These are phyloP conservation scores for Penicillium expansum DNA, from an alignment of 2,329 filamentous ascomycete species.

Conservation along the genomic window DNA sequence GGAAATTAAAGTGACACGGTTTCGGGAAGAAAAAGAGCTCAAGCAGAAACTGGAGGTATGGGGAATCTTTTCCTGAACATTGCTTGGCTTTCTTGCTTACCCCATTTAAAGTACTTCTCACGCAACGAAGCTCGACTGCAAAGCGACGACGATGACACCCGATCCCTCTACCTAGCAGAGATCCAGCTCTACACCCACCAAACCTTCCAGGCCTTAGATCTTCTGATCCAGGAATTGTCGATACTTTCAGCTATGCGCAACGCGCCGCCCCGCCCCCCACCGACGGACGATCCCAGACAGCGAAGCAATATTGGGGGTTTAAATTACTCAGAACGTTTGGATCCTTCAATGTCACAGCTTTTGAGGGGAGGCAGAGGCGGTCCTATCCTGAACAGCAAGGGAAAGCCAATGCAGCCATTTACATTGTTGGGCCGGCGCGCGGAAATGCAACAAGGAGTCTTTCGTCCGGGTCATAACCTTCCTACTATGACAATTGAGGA, in stretches of 20 bases:
- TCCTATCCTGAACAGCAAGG: constrained; percentile 72
- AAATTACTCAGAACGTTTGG: constrained; percentile 70
- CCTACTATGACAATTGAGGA: constrained; percentile 98
- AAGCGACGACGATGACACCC: constrained; percentile 79
- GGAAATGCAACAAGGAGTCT: constrained; percentile 75
- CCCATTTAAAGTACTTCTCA: constrained; percentile 53
- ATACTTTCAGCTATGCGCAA: constrained; percentile 71
- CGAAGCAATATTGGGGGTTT: constrained; percentile 52
- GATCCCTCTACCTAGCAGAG: constrained; percentile 74
- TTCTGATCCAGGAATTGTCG: constrained; percentile 77
- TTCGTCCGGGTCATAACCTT: constrained; percentile 84
- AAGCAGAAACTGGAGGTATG: constrained; percentile 74
- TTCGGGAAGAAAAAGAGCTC: constrained; percentile 79
- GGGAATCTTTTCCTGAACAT: constrained; percentile 14
- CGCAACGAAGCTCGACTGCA: constrained; percentile 60
- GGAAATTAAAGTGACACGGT: constrained; percentile 81
- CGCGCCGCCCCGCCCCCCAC: constrained; percentile 38
- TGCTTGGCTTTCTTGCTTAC: constrained; percentile 32
- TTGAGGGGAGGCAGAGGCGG: constrained; percentile 53
- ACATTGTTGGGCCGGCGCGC: constrained; percentile 76
- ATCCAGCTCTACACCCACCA: constrained; percentile 71
- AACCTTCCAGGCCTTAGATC: constrained; percentile 83
- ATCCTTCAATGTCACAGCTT: constrained; percentile 58
- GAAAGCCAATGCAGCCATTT: constrained; percentile 87
- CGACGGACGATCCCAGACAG: constrained; percentile 40